These are phyloP conservation scores for Rubia occidens DNA, from an alignment of 305 asterid species.

Conservation along the genomic window DNA sequence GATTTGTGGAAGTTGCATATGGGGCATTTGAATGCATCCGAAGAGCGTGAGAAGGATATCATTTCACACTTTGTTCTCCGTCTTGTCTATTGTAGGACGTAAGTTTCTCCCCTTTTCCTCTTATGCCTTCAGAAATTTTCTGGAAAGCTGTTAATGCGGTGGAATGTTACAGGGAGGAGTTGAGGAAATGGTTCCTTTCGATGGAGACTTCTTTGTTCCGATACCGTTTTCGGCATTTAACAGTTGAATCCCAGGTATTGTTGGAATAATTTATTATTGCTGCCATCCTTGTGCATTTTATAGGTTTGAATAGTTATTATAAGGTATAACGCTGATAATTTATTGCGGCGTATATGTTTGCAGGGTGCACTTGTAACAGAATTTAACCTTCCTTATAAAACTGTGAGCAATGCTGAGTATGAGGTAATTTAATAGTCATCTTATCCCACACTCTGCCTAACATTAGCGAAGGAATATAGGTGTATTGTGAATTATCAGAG, in stretches of 20 bases:
- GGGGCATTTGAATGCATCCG: slow-evolving; percentile 57
- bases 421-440: slow-evolving; percentile 43
- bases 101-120: slow-evolving; percentile 18
- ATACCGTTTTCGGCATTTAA: not conserved
- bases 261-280: slow-evolving; percentile 15
- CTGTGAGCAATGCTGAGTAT: slow-evolving; percentile 63
- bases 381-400: slow-evolving; percentile 76
- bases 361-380: slow-evolving; percentile 62
- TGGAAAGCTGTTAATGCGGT: not conserved
- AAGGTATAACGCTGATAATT: slow-evolving; percentile 16
- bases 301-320: slow-evolving; percentile 5
- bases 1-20: slow-evolving; percentile 58
- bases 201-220: not conserved
- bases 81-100: slow-evolving; percentile 95
- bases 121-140: slow-evolving; percentile 4
- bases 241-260: slow-evolving; percentile 59
- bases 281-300: slow-evolving; percentile 8
- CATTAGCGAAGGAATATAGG: not conserved
- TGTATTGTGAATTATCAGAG: not conserved
- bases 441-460: not conserved
- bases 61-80: slow-evolving; percentile 91
- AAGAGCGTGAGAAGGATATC: slow-evolving; percentile 58
- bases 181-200: not conserved
- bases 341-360: slow-evolving; percentile 15
- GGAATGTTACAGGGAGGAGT: not conserved